Conservation (phyloP, 78 protist species). For the Protostelium mycophagum region DNA sequence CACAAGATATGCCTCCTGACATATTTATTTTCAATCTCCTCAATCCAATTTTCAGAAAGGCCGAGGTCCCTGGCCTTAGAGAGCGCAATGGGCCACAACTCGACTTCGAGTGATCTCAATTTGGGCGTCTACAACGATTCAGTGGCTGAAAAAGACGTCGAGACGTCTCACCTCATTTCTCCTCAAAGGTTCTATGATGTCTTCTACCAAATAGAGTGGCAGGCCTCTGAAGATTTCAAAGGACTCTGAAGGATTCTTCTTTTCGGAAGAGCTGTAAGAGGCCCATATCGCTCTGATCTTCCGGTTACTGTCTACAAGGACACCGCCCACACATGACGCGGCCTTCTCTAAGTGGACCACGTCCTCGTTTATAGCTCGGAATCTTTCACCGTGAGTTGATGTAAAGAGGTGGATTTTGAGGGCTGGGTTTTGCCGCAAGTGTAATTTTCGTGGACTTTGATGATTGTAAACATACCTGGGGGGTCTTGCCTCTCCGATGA, state of each 20-base stretch:
- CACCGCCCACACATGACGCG: slow-evolving; percentile 7
- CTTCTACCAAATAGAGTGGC: background rate
- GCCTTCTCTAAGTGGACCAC: slow-evolving; percentile 16
- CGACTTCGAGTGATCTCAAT: slow-evolving; percentile 9
- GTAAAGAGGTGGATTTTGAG: no score
- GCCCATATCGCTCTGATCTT: slow-evolving; percentile 14
- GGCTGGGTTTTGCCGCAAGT: no score
- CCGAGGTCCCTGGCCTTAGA: background rate
- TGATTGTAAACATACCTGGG: slow-evolving; percentile 6
- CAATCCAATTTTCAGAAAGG: background rate
- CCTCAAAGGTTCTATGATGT: background rate
- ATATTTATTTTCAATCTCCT: background rate
- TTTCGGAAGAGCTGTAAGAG: background rate
- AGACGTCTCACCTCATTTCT: background rate
- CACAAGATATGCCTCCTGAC: background rate
- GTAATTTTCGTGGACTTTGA: background rate
- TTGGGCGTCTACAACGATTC: background rate
- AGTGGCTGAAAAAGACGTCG: background rate
- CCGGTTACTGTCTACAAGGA: slow-evolving; percentile 4
- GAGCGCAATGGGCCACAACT: slow-evolving; percentile 11
- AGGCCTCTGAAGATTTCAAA: background rate
- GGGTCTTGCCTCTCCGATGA: slow-evolving; percentile 6
- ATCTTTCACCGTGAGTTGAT: background rate
- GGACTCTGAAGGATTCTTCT: background rate
- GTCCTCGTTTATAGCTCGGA: slow-evolving; percentile 31